Percentiles rank a stretch among this genome's conserved stretches.
These are phyloP conservation scores for Leccinum incarnatum DNA, from an alignment of 768 basidiomycete genomes.

Conservation along the genomic window DNA sequence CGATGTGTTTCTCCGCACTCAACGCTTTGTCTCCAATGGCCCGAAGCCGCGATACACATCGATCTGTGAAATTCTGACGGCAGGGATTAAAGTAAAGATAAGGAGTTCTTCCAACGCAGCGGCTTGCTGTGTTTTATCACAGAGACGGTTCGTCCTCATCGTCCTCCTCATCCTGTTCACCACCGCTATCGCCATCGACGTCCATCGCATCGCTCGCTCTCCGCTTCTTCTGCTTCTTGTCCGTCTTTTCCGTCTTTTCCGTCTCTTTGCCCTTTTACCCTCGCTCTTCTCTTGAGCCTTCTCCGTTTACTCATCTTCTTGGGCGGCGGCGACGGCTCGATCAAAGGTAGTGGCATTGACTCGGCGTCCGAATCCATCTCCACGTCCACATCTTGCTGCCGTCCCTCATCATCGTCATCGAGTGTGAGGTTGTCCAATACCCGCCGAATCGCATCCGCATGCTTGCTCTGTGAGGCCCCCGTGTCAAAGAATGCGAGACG, in stretches of 20 bases:
- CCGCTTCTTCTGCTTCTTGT: constrained; percentile 50
- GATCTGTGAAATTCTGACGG: too few relatives aligned
- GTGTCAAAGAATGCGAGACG: constrained; percentile 93
- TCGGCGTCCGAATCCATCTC: constrained; percentile 42
- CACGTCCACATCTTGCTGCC: constrained; percentile 27
- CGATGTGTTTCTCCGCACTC: too few relatives aligned
- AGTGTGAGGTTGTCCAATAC: constrained; percentile 76
- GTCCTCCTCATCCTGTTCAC: background rate
- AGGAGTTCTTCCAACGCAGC: too few relatives aligned
- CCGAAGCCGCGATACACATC: too few relatives aligned
- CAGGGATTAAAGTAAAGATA: too few relatives aligned
- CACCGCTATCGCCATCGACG: constrained; percentile 51
- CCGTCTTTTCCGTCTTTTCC: background rate
- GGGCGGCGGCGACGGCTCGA: constrained; percentile 55
- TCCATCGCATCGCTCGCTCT: constrained; percentile 67
- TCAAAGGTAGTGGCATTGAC: constrained; percentile 49
- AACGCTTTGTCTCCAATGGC: too few relatives aligned
- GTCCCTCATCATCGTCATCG: constrained; percentile 56
- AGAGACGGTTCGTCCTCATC: constrained; percentile 41
- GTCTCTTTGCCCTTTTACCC: background rate
- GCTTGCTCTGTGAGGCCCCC: constrained; percentile 85
- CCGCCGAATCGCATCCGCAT: constrained; percentile 87
- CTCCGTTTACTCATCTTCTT: constrained; percentile 48
- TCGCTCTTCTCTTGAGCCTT: constrained; percentile 10
- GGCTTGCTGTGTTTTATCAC: too few relatives aligned